Conservation (phyloP, 164 flowering plant species). For the Magnolia kwangsiensis region DNA sequence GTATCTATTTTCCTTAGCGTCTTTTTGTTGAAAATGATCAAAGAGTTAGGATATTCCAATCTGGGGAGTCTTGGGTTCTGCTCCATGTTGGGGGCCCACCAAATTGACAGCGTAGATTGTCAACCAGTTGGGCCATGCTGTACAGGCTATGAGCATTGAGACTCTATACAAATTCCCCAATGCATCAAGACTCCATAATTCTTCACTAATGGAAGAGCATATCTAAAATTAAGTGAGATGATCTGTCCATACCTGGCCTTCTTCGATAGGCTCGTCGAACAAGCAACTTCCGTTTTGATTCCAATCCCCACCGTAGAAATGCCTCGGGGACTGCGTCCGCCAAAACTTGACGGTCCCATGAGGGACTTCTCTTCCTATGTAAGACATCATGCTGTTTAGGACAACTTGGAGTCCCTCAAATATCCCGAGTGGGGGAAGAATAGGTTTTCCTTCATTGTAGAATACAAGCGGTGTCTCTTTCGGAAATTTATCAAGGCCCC, state of each 20-base stretch:
- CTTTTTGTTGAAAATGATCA: too few species aligned
- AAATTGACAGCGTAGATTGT: too few species aligned
- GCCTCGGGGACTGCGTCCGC: slow-evolving; percentile 95
- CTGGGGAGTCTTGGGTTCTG: too few species aligned
- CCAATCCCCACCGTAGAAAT: slow-evolving; percentile 96
- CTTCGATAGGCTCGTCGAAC: slow-evolving; percentile 60
- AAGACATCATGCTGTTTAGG: slow-evolving; percentile 60
- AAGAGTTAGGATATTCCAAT: too few species aligned
- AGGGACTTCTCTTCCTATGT: slow-evolving; percentile 63
- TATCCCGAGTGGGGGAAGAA: slow-evolving; percentile 61
- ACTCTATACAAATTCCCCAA: too few species aligned
- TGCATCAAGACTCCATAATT: too few species aligned
- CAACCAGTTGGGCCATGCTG: too few species aligned
- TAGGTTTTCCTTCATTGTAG: slow-evolving; percentile 55
- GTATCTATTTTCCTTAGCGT: too few species aligned
- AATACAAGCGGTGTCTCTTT: slow-evolving; percentile 90
- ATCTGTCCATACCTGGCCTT: slow-evolving; percentile 47
- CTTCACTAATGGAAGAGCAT: too few species aligned
- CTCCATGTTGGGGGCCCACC: too few species aligned
- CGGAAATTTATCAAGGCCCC: slow-evolving; percentile 89
- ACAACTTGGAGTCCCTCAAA: slow-evolving; percentile 69
- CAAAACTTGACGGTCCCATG: slow-evolving; percentile 68
- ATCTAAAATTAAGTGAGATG: not conserved
- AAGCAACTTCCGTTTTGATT: slow-evolving; percentile 96
- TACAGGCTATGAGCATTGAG: too few species aligned